Percentiles rank a stretch among this genome's conserved stretches.
These are phyloP conservation scores for Phytopythium aichiense DNA, from an alignment of 352 stramenopile genomes.

Conservation along the genomic window DNA sequence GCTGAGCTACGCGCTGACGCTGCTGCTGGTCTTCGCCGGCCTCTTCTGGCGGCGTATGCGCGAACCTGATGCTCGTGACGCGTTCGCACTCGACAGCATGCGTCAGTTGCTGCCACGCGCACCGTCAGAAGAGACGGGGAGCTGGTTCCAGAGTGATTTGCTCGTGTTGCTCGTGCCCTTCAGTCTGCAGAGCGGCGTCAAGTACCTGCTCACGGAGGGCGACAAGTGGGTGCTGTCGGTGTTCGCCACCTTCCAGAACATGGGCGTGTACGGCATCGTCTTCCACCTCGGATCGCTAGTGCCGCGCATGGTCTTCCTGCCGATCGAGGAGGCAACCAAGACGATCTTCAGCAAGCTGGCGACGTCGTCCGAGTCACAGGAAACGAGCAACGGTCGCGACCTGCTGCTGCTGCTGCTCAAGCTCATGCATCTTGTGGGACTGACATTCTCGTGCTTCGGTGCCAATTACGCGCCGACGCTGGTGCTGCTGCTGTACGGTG, in stretches of 20 bases:
- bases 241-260: slow-evolving; percentile 89
- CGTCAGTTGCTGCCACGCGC: slow-evolving; percentile 43
- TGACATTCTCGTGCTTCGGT: slow-evolving; percentile 85
- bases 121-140: not conserved
- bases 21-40: slow-evolving; percentile 49
- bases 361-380: slow-evolving; percentile 6
- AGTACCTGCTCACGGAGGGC: slow-evolving; percentile 96
- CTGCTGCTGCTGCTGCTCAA: slow-evolving; percentile 82
- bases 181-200: slow-evolving; percentile 93
- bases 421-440: slow-evolving; percentile 75
- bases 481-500: slow-evolving; percentile 74
- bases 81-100: slow-evolving; percentile 46
- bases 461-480: slow-evolving; percentile 78
- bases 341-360: slow-evolving; percentile 93
- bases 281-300: slow-evolving; percentile 95
- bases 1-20: slow-evolving; percentile 59
- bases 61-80: not conserved
- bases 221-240: slow-evolving; percentile 94
- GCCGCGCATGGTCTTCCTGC: slow-evolving; percentile 93
- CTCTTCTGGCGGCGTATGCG: slow-evolving; percentile 56
- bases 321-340: slow-evolving; percentile 95
- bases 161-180: slow-evolving; percentile 66
- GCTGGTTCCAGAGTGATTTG: slow-evolving; percentile 56
- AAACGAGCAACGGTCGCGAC: slow-evolving; percentile 20
- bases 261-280: slow-evolving; percentile 96